phyloP scores from a whole-genome alignment of 179 eudicot species.

The Drosera spatulata region DNA sequence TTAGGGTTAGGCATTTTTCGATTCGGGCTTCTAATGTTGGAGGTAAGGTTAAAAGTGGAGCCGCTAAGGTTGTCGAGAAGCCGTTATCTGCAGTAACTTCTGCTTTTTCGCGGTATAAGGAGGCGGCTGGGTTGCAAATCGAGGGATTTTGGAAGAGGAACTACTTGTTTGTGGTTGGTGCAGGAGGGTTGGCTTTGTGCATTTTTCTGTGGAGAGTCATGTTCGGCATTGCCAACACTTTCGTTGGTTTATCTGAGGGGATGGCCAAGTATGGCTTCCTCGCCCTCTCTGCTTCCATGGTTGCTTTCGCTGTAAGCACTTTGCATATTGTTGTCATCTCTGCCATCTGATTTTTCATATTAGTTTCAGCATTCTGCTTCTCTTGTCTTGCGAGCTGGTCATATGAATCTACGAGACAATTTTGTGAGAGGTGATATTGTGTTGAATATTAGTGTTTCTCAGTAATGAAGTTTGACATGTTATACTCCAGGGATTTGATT shows the following conservation, averaged over 20 bases:
- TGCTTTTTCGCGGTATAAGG: conserved; percentile 19
- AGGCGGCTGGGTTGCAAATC: conserved; percentile 38
- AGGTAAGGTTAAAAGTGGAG: conserved; percentile 3
- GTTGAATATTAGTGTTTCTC: too few species aligned
- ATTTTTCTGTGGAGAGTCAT: conserved; percentile 43
- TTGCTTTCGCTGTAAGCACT: conserved; percentile 46
- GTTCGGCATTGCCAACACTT: conserved; percentile 39
- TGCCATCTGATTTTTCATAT: background rate
- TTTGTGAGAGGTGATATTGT: too few species aligned
- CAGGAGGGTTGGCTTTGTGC: conserved; percentile 37
- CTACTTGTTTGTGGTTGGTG: conserved; percentile 29
- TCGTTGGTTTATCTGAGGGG: conserved; percentile 50
- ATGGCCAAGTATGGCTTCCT: conserved; percentile 61
- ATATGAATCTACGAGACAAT: too few species aligned
- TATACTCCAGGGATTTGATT: too few species aligned
- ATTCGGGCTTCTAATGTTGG: background rate
- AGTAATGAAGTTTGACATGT: too few species aligned
- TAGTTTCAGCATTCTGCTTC: background rate
- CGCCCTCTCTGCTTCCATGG: conserved; percentile 9
- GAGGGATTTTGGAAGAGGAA: conserved; percentile 61
- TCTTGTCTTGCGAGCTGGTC: too few species aligned
- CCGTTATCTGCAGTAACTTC: conserved; percentile 8
- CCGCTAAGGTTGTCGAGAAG: conserved; percentile 16
- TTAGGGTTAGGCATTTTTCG: background rate
- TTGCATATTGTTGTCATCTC: background rate